phyloP scores from a whole-genome alignment of 352 stramenopile species.

The Phytophthora sojae region DNA sequence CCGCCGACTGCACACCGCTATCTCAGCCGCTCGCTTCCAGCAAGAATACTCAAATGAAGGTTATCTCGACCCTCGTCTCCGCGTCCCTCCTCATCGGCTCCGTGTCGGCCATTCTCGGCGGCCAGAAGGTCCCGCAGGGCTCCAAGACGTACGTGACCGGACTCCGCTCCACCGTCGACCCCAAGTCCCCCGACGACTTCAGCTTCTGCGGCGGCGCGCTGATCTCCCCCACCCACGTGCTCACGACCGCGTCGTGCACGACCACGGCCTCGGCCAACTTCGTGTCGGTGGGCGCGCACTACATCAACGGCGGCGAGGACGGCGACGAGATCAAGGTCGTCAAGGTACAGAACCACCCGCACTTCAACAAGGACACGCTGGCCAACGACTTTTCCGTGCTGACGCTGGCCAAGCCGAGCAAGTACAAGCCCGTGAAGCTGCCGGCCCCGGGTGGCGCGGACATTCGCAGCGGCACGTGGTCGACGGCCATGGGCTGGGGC shows the following conservation, averaged over 20 bases:
- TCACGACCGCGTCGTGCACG: conserved; percentile 35
- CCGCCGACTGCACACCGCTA: conserved; percentile 19
- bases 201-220: conserved; percentile 36
- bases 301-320: conserved; percentile 29
- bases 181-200: conserved; percentile 21
- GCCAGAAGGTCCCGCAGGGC: conserved; percentile 41
- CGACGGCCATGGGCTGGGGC: conserved; percentile 37
- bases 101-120: conserved; percentile 40
- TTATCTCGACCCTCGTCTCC: conserved; percentile 22
- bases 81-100: conserved; percentile 31
- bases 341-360: conserved; percentile 40
- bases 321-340: conserved; percentile 43
- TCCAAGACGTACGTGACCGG: conserved; percentile 51
- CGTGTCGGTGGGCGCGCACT: conserved; percentile 44
- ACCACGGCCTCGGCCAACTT: conserved; percentile 13
- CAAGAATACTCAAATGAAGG: conserved; percentile 18
- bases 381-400: conserved; percentile 49
- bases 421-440: conserved; percentile 37
- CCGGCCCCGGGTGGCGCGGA: conserved; percentile 19
- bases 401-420: conserved; percentile 31
- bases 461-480: conserved; percentile 21
- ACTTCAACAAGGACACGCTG: conserved; percentile 37
- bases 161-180: conserved; percentile 39
- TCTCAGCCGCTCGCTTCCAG: conserved; percentile 6
- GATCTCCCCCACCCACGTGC: conserved; percentile 30